Base-by-base conservation (phyloP, 306 rosid genomes). In the Pterocarpus santalinus region DNA sequence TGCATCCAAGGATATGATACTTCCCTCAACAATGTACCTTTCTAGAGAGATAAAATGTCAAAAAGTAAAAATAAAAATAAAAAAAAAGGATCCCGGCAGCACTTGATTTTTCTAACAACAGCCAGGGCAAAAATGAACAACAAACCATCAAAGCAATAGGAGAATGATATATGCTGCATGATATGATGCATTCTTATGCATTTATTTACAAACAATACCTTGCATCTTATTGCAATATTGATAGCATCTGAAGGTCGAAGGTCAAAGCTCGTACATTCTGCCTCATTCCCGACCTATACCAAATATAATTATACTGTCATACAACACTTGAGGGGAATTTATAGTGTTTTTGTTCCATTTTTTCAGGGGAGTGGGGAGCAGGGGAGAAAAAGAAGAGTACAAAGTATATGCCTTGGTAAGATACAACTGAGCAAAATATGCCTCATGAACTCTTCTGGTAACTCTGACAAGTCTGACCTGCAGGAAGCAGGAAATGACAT, bases 211-310 rank as follows among this genome's bases (percentile, higher is more conserved):
- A 69, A 71, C 38, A 68, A 67, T 86, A 95, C 99, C 98, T 95
- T 91, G 98, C 99, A 95, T 81, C 94, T 84, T 55, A 95, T 92
- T 41, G 99, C 99, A 85, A 95, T 91, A 86, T 95, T 95, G 88
- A 95, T 95, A 39, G 99, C 99, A 73, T 95, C 99, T 51, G 99
- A 95, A 75, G 99, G 99, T 38, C 99, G 93, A 47, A 95, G 99
- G 83, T 95, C 99, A 46, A 95, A 93, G 82, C 98, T 91, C 83
- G 87, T 80, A 77, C 80, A 87, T 58, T 93, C 96, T 8, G 89
- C 85, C 46, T 90, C 97, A 75, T 85, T 86, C 44, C 97, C 99
- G 5, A 79, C 90, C 99, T 95, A 90, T 65, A 70, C 68, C 83
- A 73, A 63, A 57, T 43, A 80, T 11, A 73, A 46, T 8, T 39